Base-by-base conservation (phyloP, 768 basidiomycete genomes). In the Phylloporus scabripes region DNA sequence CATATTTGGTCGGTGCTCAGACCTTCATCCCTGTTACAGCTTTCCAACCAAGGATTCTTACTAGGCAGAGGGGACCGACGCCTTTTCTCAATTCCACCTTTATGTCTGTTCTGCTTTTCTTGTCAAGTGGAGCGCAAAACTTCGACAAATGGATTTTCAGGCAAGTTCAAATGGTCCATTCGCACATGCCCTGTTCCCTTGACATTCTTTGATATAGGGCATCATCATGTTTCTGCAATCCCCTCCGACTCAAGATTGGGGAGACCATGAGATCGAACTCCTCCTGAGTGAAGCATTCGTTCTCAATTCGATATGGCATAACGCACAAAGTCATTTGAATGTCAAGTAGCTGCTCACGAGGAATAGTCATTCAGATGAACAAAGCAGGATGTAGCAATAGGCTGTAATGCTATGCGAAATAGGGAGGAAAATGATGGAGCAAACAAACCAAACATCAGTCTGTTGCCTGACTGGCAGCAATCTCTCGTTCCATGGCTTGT, bases 221-320 rank as follows among this genome's bases (percentile, higher is more conserved):
- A 94, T 98, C 65, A 98, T 99, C 66, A 98, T 99, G 87, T 99
- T 96, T 72, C 76, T 99, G 11, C 92, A 94, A 64, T 92, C 87
- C 1, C 76, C 92, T 4, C 92, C 92, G 12, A 94, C 92, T 6
- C 90, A 93, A 63, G 82, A 80, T 47, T 99, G 96, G 96, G 83
- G 85, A 18, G 94, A 98, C 65, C 87, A 94, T 59, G 92, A 98
- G 61, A 85, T 98, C 40, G 92, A 97, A 63, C 79, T 98, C 72
- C 80, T 99, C 29, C 81, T 99, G 40, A 91, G 88, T 60, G 91
- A 97, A 70, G 95, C 96, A 1, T 99, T 95, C 63, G 87, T 98
- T 18, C 82, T 92, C 58, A 90, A 85, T 57, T 91, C 87, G 24
- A 87, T 88, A 69, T 92, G 90, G 90, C 89, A 92, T 56, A 91